A percentile compares a stretch with the other conserved stretches of the same genome.
Evolutionary conservation across 2,329 filamentous ascomycete genomes (phyloP).

Genomic region (Diaporthe velutina): DNA sequence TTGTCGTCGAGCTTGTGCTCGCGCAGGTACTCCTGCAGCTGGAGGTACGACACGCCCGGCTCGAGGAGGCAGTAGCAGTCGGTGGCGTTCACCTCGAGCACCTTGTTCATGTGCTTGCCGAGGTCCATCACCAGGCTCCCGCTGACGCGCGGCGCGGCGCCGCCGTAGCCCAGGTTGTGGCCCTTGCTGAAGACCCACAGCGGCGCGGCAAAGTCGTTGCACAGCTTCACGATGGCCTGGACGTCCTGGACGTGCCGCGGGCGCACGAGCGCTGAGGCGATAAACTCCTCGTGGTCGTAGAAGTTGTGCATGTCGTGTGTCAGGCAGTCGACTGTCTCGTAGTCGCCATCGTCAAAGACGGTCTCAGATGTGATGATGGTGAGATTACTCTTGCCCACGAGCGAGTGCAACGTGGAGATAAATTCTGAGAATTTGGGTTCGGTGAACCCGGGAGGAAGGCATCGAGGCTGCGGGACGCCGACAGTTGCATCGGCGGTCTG

Average conservation of each 20-base stretch:
- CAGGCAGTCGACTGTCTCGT: conserved; percentile 42
- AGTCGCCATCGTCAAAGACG: conserved; percentile 43
- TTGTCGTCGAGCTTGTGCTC: conserved; percentile 53
- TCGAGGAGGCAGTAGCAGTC: conserved; percentile 65
- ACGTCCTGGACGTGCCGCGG: conserved; percentile 56
- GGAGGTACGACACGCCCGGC: conserved; percentile 67
- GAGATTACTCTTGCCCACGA: conserved; percentile 17
- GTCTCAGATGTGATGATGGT: conserved; percentile 3
- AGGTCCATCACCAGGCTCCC: conserved; percentile 65
- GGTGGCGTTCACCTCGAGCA: conserved; percentile 64
- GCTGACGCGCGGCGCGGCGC: conserved; percentile 64
- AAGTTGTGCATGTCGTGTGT: conserved; percentile 54
- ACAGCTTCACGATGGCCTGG: conserved; percentile 58
- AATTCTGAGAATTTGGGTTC: conserved; percentile 1
- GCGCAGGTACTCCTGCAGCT: conserved; percentile 63
- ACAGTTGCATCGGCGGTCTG: not conserved
- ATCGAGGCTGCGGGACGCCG: conserved; percentile 6
- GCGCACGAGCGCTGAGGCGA: conserved; percentile 53
- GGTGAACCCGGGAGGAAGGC: conserved; percentile 1
- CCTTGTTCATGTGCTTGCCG: conserved; percentile 65
- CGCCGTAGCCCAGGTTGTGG: conserved; percentile 66
- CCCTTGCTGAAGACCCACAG: conserved; percentile 64
- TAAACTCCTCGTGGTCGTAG: conserved; percentile 56
- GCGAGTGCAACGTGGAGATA: not conserved
- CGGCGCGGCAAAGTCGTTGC: conserved; percentile 59